Evolutionary conservation across 495 filamentous ascomycete species (phyloP), one percentile per base, ranked within the genome.

Genomic region (Xylaria bambusicola): DNA sequence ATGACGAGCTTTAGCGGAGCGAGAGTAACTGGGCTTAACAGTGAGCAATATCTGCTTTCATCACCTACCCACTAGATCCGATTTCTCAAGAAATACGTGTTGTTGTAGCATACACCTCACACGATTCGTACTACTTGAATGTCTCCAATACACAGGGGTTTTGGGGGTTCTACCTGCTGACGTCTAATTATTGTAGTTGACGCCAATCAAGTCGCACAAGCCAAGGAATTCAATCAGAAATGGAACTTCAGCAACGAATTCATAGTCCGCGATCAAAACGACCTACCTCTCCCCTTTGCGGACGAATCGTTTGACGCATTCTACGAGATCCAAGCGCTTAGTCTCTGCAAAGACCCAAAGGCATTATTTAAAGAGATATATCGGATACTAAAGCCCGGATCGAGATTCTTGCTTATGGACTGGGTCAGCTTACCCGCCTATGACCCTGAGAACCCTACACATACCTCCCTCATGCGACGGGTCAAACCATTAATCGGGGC

Each of bases 401-500:
- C 83, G 18, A 78, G 75, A 52, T 75, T 86, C 57, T 81, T 81
- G 2, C 62, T 83, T 8, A 72, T 86, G 38, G 84, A 86, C 71
- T 86, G 84, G 84, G 79, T 81, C 60, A 83, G 80, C 58, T 62
- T 85, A 31, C 80, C 82, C 5, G 76, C 71, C 21, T 86, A 84
- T 60, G 77, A 86, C 41, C 68, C 80, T 10, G 70, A 67, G n/a
- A 79, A 86, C 56, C 72, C 75, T 13, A 72, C 82, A 46, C 84
- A 86, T 45, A 74, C 71, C 15, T 79, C 77, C 53, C 75, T 86
- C 29, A 86, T 86, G 83, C 73, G 80, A 18, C 78, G 80, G 26
- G 82, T 86, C 27, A 86, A 86, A 71, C 84, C 83, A 5, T 70
- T 86, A 48, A 86, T 86, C 60, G 84, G 84, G 33, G 84, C 84